Conservation (phyloP, 2,329 filamentous ascomycete genomes). For the Ceratocystis ficicola region DNA sequence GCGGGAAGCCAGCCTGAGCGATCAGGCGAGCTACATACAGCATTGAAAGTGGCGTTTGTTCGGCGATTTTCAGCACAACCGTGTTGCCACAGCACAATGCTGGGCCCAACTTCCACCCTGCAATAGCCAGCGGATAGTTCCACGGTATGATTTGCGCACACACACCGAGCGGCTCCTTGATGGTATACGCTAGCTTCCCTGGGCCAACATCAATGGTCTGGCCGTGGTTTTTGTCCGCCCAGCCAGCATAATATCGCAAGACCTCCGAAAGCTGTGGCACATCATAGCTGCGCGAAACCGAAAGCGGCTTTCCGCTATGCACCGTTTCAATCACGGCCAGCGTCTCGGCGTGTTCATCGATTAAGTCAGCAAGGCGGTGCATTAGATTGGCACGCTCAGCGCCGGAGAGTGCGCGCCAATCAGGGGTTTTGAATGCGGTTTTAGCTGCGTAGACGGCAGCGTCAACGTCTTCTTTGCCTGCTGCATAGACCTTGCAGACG, state of each 20-base stretch:
- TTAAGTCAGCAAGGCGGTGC: conserved; percentile 55
- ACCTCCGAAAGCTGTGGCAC: conserved; percentile 38
- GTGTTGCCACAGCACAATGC: conserved; percentile 48
- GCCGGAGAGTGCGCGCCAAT: conserved; percentile 56
- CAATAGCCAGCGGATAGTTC: conserved; percentile 70
- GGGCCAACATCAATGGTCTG: conserved; percentile 62
- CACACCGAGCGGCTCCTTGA: conserved; percentile 65
- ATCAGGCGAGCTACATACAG: conserved; percentile 51
- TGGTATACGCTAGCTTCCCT: conserved; percentile 62
- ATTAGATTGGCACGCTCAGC: conserved; percentile 58
- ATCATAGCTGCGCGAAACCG: conserved; percentile 52
- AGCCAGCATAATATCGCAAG: conserved; percentile 66
- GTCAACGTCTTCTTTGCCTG: conserved; percentile 54
- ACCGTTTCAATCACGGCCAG: conserved; percentile 52
- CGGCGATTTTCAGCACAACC: conserved; percentile 46
- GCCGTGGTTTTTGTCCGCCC: conserved; percentile 67
- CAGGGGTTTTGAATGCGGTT: conserved; percentile 51
- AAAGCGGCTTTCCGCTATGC: conserved; percentile 71
- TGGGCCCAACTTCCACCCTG: conserved; percentile 45
- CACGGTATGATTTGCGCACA: conserved; percentile 68
- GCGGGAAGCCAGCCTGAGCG: conserved; percentile 58
- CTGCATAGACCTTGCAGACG: conserved; percentile 60
- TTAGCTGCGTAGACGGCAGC: conserved; percentile 56
- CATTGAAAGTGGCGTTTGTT: conserved; percentile 49
- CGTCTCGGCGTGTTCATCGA: conserved; percentile 48